Percentiles rank a stretch among this genome's conserved stretches.
These are phyloP conservation scores for Oryza rufipogon DNA, from an alignment of 176 grass and related monocot species.

Conservation along the genomic window DNA sequence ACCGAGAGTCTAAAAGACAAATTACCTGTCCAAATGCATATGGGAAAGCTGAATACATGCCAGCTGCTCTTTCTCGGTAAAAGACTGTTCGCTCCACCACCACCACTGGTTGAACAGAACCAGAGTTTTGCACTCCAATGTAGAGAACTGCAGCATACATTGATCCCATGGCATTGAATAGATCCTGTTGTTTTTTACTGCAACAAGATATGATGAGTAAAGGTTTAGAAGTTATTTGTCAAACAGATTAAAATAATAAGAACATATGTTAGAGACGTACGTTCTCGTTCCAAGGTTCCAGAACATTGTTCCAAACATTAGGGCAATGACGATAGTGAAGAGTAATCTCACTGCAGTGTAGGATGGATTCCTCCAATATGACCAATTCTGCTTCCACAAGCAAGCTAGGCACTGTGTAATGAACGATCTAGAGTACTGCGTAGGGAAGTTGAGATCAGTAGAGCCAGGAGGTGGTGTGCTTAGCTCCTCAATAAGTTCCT, in stretches of 20 bases:
- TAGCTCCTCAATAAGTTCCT: constrained; percentile 68
- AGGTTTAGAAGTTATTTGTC: constrained; percentile 31
- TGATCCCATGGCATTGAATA: constrained; percentile 88
- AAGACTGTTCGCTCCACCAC: constrained; percentile 84
- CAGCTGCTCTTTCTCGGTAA: constrained; percentile 86
- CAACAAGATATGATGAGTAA: constrained; percentile 20
- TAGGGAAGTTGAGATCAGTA: constrained; percentile 73
- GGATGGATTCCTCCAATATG: constrained; percentile 86
- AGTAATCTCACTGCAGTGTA: constrained; percentile 76
- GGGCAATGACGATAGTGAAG: constrained; percentile 58
- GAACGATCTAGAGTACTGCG: constrained; percentile 63
- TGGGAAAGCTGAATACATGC: constrained; percentile 94
- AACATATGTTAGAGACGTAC: constrained; percentile 47
- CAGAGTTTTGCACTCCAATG: constrained; percentile 73
- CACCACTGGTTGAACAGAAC: constrained; percentile 82
- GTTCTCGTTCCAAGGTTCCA: constrained; percentile 73
- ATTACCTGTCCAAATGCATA: constrained; percentile 94
- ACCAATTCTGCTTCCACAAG: constrained; percentile 78
- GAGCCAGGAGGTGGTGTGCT: constrained; percentile 62
- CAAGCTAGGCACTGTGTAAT: constrained; percentile 74
- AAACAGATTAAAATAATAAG: background rate
- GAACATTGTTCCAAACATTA: constrained; percentile 86
- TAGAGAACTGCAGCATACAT: constrained; percentile 89
- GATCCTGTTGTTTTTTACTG: constrained; percentile 61
- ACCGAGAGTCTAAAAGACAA: background rate